Conservation (phyloP, 129 eudicot species). For the Flaveria robusta region DNA sequence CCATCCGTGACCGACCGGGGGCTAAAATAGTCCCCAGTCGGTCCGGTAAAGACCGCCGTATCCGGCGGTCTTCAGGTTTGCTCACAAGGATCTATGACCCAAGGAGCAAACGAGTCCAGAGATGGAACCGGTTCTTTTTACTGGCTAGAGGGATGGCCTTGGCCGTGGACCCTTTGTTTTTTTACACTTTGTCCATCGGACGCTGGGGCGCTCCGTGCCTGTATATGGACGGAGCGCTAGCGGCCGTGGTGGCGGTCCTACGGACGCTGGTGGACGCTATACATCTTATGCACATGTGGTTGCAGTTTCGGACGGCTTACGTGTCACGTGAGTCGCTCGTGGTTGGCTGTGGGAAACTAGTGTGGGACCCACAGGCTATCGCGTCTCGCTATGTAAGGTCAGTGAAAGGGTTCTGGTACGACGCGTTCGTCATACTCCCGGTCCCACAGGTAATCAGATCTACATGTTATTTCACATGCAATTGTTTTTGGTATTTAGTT, state of each 20-base stretch:
- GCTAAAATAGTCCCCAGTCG: slow-evolving; percentile 27
- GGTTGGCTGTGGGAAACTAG: slow-evolving; percentile 97
- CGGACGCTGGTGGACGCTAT: slow-evolving; percentile 78
- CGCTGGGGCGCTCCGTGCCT: slow-evolving; percentile 77
- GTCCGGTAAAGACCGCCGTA: neutral
- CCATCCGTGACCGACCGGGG: slow-evolving; percentile 54
- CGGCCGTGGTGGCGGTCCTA: slow-evolving; percentile 66
- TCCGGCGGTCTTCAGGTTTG: slow-evolving; percentile 11
- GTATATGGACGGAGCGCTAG: slow-evolving; percentile 82
- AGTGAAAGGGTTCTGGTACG: slow-evolving; percentile 88
- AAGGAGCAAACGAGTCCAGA: slow-evolving; percentile 68
- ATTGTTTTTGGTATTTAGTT: no score
- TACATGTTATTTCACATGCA: neutral
- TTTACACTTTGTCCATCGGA: slow-evolving; percentile 82
- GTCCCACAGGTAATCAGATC: slow-evolving; percentile 75
- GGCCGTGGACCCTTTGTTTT: slow-evolving; percentile 90
- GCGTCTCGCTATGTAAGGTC: slow-evolving; percentile 76
- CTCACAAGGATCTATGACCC: slow-evolving; percentile 63
- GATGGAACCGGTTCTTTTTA: slow-evolving; percentile 73
- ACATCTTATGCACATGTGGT: slow-evolving; percentile 75
- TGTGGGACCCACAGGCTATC: slow-evolving; percentile 82
- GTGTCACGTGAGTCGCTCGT: slow-evolving; percentile 96
- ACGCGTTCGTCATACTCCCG: slow-evolving; percentile 84
- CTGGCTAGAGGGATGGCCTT: slow-evolving; percentile 86
- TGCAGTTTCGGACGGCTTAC: slow-evolving; percentile 86